phyloP scores from a whole-genome alignment of 106 monocot genomes.

The Hemerocallis citrina region DNA sequence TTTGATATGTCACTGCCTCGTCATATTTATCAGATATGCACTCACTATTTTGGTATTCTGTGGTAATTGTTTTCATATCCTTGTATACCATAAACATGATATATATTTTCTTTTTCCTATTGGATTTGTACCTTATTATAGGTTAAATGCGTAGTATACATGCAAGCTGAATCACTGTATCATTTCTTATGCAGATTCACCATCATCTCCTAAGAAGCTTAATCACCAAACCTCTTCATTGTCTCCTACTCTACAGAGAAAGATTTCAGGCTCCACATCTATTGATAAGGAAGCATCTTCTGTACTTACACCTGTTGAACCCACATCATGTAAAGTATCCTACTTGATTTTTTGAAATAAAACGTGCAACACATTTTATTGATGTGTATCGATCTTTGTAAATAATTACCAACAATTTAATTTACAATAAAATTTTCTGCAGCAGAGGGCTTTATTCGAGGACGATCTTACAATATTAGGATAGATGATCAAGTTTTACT shows the following conservation, averaged over 20 bases:
- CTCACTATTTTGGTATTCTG: neutral
- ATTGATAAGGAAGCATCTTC: conserved; percentile 35
- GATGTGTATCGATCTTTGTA: neutral
- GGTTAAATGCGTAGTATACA: neutral
- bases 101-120: neutral
- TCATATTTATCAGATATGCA: neutral
- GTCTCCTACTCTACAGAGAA: conserved; percentile 29
- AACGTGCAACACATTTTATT: neutral
- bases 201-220: conserved; percentile 31
- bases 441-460: conserved; percentile 96
- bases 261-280: conserved; percentile 19
- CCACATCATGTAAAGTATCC: conserved; percentile 61
- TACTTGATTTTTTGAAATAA: neutral
- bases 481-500: conserved; percentile 93
- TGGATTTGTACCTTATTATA: neutral
- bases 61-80: neutral
- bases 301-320: conserved; percentile 35
- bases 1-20: neutral
- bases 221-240: conserved; percentile 21
- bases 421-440: conserved; percentile 50
- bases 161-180: neutral
- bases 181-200: conserved; percentile 17
- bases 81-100: neutral
- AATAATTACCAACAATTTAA: conserved; percentile 17
- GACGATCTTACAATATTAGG: conserved; percentile 96